Evolutionary conservation across 345 rosid species (phyloP).

Genomic region (Aquilaria yunnanensis): DNA sequence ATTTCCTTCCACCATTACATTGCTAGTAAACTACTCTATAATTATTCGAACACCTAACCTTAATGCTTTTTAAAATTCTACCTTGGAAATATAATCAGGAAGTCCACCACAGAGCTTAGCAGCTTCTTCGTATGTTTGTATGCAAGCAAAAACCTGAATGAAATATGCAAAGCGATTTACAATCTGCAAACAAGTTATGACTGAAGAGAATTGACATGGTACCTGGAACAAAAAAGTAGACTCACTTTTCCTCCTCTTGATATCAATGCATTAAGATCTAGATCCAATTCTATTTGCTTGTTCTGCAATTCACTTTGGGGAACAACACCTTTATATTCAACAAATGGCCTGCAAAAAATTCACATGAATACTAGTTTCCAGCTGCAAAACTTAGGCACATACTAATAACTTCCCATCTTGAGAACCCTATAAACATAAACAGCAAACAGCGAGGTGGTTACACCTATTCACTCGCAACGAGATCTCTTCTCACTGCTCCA

Average conservation of each 20-base stretch:
- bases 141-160: slow-evolving; percentile 46
- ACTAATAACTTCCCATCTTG: not conserved
- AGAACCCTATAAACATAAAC: not conserved
- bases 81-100: slow-evolving; percentile 80
- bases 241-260: slow-evolving; percentile 62
- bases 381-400: not conserved
- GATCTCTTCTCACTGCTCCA: not conserved
- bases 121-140: slow-evolving; percentile 67
- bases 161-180: slow-evolving; percentile 4
- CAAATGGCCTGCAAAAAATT: slow-evolving; percentile 55
- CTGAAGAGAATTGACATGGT: not conserved
- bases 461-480: too few relatives aligned
- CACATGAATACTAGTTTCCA: not conserved
- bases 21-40: too few relatives aligned
- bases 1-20: too few relatives aligned
- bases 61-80: slow-evolving; percentile 13
- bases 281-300: slow-evolving; percentile 56
- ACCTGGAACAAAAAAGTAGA: not conserved
- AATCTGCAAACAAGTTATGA: not conserved
- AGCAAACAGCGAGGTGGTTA: not conserved
- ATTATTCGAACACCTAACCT: too few relatives aligned
- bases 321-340: slow-evolving; percentile 68
- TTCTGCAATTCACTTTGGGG: slow-evolving; percentile 45
- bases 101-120: slow-evolving; percentile 69
- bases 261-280: slow-evolving; percentile 59